Percentiles rank a stretch among this genome's conserved stretches.
phyloP scores from a whole-genome alignment of 176 grass and related monocot species.

The Oryza rufipogon region DNA sequence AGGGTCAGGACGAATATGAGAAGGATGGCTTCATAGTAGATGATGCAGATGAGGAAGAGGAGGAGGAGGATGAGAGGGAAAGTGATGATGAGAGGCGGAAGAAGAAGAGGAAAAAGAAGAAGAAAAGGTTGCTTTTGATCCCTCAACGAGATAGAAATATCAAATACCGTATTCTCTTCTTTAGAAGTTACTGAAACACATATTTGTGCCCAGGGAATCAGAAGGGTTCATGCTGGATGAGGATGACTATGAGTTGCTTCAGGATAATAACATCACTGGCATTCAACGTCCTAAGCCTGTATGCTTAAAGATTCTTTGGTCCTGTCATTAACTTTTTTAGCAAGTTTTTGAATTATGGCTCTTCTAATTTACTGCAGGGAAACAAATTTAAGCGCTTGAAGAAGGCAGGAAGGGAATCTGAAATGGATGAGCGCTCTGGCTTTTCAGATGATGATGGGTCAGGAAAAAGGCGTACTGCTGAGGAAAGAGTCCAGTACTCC shows the following conservation, averaged over 20 bases:
- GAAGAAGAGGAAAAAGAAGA: slow-evolving; percentile 83
- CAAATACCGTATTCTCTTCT: slow-evolving; percentile 2
- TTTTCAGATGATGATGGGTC: slow-evolving; percentile 85
- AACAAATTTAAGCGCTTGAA: slow-evolving; percentile 91
- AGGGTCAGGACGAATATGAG: slow-evolving; percentile 87
- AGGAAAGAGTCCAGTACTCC: slow-evolving; percentile 81
- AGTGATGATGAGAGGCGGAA: slow-evolving; percentile 82
- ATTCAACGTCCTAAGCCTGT: slow-evolving; percentile 79
- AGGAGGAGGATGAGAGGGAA: slow-evolving; percentile 63
- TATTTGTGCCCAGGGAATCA: slow-evolving; percentile 58
- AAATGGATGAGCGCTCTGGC: slow-evolving; percentile 53
- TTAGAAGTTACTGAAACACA: slow-evolving; percentile 34
- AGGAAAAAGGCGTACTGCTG: slow-evolving; percentile 55
- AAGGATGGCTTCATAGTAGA: slow-evolving; percentile 99
- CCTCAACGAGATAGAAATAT: not conserved
- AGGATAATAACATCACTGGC: slow-evolving; percentile 92
- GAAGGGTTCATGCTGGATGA: slow-evolving; percentile 89
- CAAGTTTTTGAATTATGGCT: not conserved
- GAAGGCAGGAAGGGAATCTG: slow-evolving; percentile 84
- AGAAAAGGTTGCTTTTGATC: slow-evolving; percentile 58
- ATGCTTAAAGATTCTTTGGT: slow-evolving; percentile 32
- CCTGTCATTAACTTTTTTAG: not conserved
- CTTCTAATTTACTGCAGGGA: slow-evolving; percentile 47
- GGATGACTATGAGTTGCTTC: slow-evolving; percentile 96
- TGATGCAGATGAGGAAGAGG: slow-evolving; percentile 82